A percentile compares a stretch with the other conserved stretches of the same genome.
Conservation (phyloP, 2,329 filamentous ascomycete genomes). For the Fusarium sp. region DNA sequence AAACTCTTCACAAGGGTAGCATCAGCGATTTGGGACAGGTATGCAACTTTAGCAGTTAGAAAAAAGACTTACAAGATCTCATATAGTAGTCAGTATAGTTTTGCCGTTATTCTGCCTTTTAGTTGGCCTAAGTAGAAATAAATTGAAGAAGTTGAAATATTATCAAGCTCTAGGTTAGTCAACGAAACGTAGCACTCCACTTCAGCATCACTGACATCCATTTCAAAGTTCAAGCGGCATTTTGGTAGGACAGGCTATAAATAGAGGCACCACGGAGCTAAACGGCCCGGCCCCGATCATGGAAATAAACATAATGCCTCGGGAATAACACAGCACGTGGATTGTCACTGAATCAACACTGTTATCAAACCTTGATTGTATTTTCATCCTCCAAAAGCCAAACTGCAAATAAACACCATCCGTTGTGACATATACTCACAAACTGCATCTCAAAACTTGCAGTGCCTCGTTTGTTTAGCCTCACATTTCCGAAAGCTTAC, state of each 20-base stretch:
- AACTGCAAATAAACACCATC: too few relatives aligned
- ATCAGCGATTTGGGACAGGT: accelerated
- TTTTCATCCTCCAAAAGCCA: background rate
- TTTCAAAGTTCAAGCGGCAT: accelerated
- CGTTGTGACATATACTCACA: accelerated
- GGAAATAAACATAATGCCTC: background rate
- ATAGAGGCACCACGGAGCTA: background rate
- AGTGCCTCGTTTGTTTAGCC: background rate
- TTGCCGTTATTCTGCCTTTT: accelerated
- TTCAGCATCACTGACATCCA: background rate
- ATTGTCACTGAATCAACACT: background rate
- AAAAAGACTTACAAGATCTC: accelerated
- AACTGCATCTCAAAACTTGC: accelerated
- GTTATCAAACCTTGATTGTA: background rate
- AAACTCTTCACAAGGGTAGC: accelerated
- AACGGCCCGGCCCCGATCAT: background rate
- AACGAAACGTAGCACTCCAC: background rate
- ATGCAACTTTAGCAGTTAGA: too few relatives aligned
- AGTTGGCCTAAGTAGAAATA: background rate
- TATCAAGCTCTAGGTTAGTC: background rate
- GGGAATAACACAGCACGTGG: background rate
- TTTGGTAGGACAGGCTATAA: background rate
- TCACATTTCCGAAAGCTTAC: background rate
- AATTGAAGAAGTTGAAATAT: too few relatives aligned
- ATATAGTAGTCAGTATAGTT: accelerated